These are phyloP conservation scores for Botrytis cinerea DNA, from an alignment of 2,329 filamentous ascomycete species.

Conservation along the genomic window DNA sequence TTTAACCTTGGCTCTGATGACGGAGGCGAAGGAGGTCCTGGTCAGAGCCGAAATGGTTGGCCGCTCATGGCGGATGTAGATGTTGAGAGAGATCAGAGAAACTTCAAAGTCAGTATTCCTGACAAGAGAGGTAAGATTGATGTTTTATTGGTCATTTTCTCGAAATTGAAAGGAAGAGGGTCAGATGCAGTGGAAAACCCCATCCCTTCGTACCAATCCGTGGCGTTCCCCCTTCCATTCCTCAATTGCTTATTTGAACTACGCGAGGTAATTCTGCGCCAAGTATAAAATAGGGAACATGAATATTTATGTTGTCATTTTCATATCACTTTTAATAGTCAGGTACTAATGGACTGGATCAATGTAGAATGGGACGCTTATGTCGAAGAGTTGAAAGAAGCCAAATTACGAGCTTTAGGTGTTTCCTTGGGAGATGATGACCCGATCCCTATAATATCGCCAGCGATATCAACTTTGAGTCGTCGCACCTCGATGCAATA, in stretches of 20 bases:
- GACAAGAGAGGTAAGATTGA: slow-evolving; percentile 42
- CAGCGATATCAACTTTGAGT: slow-evolving; percentile 59
- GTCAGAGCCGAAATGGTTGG: slow-evolving; percentile 69
- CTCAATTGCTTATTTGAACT: slow-evolving; percentile 9
- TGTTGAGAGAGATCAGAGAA: slow-evolving; percentile 54
- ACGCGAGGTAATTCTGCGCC: slow-evolving; percentile 3
- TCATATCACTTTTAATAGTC: background rate
- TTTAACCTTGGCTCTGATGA: slow-evolving; percentile 61
- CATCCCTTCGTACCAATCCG: slow-evolving; percentile 5
- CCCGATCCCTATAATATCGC: slow-evolving; percentile 64
- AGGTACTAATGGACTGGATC: slow-evolving; percentile 26
- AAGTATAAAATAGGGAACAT: background rate
- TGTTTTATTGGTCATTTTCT: background rate
- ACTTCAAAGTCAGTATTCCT: slow-evolving; percentile 67
- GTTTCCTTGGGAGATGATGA: slow-evolving; percentile 80
- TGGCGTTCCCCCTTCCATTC: slow-evolving; percentile 13
- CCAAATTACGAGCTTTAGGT: slow-evolving; percentile 87
- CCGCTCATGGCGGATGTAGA: slow-evolving; percentile 61
- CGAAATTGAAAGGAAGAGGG: background rate
- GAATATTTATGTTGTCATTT: slow-evolving; percentile 3
- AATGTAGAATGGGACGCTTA: slow-evolving; percentile 69
- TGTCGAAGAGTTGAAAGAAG: slow-evolving; percentile 79
- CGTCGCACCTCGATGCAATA: slow-evolving; percentile 73
- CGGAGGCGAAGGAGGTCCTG: slow-evolving; percentile 30
- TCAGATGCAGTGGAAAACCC: background rate